phyloP scores from a whole-genome alignment of 1,284 basidiomycete species.

The Kalmanozyma brasiliensis region DNA sequence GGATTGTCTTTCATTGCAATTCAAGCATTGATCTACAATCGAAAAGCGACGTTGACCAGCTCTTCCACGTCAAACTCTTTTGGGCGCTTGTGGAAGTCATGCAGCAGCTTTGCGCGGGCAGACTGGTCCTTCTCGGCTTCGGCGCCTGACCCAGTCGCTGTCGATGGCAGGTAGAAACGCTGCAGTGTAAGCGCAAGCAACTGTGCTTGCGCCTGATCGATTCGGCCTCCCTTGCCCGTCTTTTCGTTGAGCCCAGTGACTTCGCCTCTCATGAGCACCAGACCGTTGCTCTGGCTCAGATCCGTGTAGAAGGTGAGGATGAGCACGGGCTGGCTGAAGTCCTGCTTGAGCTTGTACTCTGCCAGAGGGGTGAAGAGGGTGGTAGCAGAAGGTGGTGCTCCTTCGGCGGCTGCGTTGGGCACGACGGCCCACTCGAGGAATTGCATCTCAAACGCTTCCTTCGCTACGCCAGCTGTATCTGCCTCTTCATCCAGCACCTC shows the following conservation, averaged over 20 bases:
- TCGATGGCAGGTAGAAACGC: conserved; percentile 60
- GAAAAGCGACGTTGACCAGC: conserved; percentile 54
- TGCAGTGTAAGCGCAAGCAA: conserved; percentile 60
- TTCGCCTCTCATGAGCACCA: conserved; percentile 91
- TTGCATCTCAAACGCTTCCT: conserved; percentile 64
- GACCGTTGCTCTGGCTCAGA: conserved; percentile 79
- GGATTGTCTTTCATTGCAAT: neutral
- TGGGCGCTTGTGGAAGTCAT: conserved; percentile 56
- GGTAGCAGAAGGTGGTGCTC: conserved; percentile 35
- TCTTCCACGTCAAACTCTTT: conserved; percentile 54
- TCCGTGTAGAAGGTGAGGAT: conserved; percentile 94
- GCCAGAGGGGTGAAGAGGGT: conserved; percentile 90
- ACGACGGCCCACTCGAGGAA: conserved; percentile 64
- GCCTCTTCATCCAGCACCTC: conserved; percentile 41
- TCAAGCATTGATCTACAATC: conserved; percentile 10
- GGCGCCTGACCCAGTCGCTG: neutral
- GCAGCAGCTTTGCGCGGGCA: conserved; percentile 51
- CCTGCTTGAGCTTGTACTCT: conserved; percentile 88
- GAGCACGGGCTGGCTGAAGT: conserved; percentile 90
- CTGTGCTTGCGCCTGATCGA: conserved; percentile 61
- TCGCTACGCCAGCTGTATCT: conserved; percentile 10
- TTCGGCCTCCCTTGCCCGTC: conserved; percentile 71
- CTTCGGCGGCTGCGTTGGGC: conserved; percentile 23
- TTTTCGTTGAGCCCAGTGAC: conserved; percentile 74
- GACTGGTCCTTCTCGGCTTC: conserved; percentile 25